Conservation (phyloP, 768 basidiomycete species). For the Phylloporus rhodoxanthus region DNA sequence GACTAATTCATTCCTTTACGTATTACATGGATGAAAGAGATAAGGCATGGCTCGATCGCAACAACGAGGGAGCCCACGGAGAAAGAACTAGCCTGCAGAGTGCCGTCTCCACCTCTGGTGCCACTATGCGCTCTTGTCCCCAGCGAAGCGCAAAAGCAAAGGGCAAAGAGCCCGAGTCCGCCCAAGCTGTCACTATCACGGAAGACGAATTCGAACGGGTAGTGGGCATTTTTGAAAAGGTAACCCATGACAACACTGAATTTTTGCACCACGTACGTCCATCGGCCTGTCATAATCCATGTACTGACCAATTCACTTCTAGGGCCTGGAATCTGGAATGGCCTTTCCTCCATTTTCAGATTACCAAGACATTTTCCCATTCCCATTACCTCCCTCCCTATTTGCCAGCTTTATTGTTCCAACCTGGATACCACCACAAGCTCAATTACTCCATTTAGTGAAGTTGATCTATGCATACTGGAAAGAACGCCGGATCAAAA, state of each 20-base stretch:
- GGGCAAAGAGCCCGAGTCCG: constrained; percentile 74
- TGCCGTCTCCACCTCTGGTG: constrained; percentile 47
- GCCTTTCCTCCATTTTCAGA: constrained; percentile 67
- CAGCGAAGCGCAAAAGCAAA: constrained; percentile 78
- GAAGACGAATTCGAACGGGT: constrained; percentile 94
- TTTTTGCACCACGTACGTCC: constrained; percentile 79
- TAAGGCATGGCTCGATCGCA: constrained; percentile 89
- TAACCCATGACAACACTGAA: constrained; percentile 82
- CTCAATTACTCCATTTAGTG: constrained; percentile 61
- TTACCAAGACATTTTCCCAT: constrained; percentile 63
- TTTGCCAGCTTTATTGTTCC: constrained; percentile 71
- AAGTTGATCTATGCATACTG: constrained; percentile 81
- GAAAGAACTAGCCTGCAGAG: constrained; percentile 80
- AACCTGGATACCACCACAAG: constrained; percentile 58
- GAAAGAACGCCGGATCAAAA: constrained; percentile 76
- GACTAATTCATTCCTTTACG: constrained; percentile 68
- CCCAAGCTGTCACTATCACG: constrained; percentile 58
- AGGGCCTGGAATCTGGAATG: constrained; percentile 64
- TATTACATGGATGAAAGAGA: constrained; percentile 97
- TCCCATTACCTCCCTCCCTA: constrained; percentile 49
- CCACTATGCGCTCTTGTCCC: constrained; percentile 50
- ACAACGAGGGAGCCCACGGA: constrained; percentile 79
- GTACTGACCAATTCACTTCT: neutral
- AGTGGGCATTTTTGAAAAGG: constrained; percentile 90
- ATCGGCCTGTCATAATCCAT: neutral